Percentiles rank a stretch among this genome's conserved stretches.
Evolutionary conservation across 1,284 basidiomycete genomes (phyloP).

Genomic region (Apiotrichum laibachii): DNA sequence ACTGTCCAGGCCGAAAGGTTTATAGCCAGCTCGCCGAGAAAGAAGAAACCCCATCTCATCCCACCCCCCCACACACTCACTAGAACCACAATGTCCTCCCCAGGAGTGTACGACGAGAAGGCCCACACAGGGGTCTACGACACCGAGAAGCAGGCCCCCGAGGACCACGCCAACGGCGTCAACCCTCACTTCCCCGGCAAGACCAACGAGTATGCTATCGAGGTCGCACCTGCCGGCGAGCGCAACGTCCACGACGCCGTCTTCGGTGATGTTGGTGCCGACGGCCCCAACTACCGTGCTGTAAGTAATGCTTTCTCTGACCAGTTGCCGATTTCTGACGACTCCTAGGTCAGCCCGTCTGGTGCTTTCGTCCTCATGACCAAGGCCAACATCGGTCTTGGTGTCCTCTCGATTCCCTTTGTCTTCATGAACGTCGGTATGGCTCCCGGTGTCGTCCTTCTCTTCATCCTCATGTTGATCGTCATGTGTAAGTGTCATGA

Average conservation of each 20-base stretch:
- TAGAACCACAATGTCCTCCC: background rate
- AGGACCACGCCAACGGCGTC: background rate
- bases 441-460: constrained; percentile 40
- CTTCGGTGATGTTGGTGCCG: constrained; percentile 31
- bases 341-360: constrained; percentile 19
- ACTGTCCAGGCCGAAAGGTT: background rate
- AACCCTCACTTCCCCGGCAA: constrained; percentile 7
- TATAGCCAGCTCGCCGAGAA: background rate
- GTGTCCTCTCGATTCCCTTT: constrained; percentile 36
- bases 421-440: constrained; percentile 33
- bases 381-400: constrained; percentile 35
- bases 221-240: constrained; percentile 17
- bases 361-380: constrained; percentile 26
- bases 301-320: constrained; percentile 16
- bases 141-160: background rate
- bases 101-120: constrained; percentile 3
- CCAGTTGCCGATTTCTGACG: background rate
- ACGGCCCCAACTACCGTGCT: constrained; percentile 34
- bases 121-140: background rate
- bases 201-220: constrained; percentile 14
- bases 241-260: constrained; percentile 28
- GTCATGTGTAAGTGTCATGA: constrained; percentile 33
- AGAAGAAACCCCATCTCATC: background rate
- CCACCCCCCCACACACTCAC: background rate
- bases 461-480: constrained; percentile 38